Conservation (phyloP, 192 early-diverging fungal genomes). For the Geranomyces variabilis region DNA sequence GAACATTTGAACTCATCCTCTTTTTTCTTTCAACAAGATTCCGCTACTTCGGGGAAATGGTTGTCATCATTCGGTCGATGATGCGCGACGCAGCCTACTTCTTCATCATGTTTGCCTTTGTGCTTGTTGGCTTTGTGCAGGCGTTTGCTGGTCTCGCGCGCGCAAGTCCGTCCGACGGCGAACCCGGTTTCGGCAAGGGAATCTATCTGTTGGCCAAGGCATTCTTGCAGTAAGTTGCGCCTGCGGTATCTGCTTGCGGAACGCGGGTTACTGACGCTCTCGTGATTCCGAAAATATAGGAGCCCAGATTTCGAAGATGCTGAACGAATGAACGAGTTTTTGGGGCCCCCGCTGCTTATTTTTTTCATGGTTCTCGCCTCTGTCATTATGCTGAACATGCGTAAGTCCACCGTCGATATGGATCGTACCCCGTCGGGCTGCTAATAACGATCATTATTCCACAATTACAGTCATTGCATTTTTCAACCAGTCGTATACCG, state of each 20-base stretch:
- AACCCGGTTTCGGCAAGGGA: constrained; percentile 19
- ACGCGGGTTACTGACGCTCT: neutral
- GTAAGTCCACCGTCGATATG: constrained; percentile 3
- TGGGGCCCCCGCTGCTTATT: constrained; percentile 27
- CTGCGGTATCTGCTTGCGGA: neutral
- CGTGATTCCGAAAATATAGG: neutral
- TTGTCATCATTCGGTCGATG: constrained; percentile 36
- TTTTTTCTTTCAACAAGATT: constrained; percentile 14
- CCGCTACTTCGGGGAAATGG: constrained; percentile 38
- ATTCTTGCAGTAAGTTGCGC: constrained; percentile 27
- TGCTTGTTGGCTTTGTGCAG: constrained; percentile 34
- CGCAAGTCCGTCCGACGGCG: constrained; percentile 12
- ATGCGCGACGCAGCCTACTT: constrained; percentile 27
- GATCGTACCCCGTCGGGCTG: neutral
- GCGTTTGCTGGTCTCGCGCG: constrained; percentile 32
- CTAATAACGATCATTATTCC: neutral
- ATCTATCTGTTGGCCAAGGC: constrained; percentile 25
- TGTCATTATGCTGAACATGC: constrained; percentile 38
- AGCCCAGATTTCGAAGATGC: constrained; percentile 30
- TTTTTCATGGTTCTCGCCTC: constrained; percentile 31
- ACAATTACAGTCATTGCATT: constrained; percentile 27
- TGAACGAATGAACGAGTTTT: constrained; percentile 21
- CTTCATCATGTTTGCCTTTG: constrained; percentile 34
- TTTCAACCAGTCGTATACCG: constrained; percentile 32
- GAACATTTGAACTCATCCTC: neutral